Percentiles rank a stretch among this genome's conserved stretches.
Evolutionary conservation across 441 rosid species (phyloP).

Genomic region (Gossypium davidsonii): DNA sequence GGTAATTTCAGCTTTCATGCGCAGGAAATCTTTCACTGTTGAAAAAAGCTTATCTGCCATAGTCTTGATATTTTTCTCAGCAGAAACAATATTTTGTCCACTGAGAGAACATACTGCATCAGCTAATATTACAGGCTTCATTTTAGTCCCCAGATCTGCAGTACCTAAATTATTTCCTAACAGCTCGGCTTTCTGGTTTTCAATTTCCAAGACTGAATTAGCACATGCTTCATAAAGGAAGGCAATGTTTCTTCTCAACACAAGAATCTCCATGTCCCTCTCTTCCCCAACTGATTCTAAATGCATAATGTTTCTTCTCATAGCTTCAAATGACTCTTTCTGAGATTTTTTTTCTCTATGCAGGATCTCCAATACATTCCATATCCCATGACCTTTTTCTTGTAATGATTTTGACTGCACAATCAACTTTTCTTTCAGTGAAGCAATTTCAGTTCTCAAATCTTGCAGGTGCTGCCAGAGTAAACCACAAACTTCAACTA

Average conservation of each 20-base stretch:
- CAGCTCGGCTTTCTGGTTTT: constrained; percentile 49
- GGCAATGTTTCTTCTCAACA: constrained; percentile 44
- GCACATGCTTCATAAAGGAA: constrained; percentile 72
- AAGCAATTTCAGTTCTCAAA: constrained; percentile 34
- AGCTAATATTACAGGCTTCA: constrained; percentile 27
- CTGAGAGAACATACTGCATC: constrained; percentile 24
- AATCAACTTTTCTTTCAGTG: constrained; percentile 41
- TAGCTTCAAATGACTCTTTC: constrained; percentile 38
- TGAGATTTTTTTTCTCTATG: constrained; percentile 34
- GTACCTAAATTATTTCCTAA: constrained; percentile 26
- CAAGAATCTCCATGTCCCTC: constrained; percentile 49
- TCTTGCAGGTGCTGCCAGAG: constrained; percentile 51
- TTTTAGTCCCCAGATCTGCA: constrained; percentile 26
- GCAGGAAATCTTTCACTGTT: constrained; percentile 44
- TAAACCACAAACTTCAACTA: constrained; percentile 38
- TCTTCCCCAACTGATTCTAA: constrained; percentile 44
- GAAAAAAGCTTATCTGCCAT: constrained; percentile 51
- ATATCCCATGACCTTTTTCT: constrained; percentile 45
- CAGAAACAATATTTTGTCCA: constrained; percentile 28
- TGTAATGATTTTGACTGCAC: constrained; percentile 48
- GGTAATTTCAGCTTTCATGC: constrained; percentile 40
- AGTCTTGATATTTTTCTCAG: constrained; percentile 57
- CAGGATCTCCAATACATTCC: constrained; percentile 37
- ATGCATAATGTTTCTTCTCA: constrained; percentile 36
- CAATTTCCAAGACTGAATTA: constrained; percentile 62